Evolutionary conservation across 495 filamentous ascomycete species (phyloP), one percentile per base, ranked within the genome.

Genomic region (Trichocladium uniseriatum): DNA sequence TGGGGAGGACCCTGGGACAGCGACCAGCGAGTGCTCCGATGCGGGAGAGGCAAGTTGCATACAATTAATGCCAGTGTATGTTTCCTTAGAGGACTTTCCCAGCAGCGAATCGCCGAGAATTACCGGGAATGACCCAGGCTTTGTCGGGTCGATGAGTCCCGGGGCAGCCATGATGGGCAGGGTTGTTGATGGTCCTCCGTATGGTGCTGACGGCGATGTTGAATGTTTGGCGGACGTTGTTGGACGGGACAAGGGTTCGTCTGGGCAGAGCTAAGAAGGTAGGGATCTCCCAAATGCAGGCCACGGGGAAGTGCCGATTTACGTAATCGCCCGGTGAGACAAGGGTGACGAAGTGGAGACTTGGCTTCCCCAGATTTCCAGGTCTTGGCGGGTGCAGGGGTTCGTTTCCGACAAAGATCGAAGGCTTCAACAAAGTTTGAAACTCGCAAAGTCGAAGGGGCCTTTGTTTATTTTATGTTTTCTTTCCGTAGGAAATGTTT

Each of bases 41-140:
- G 10, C 27, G 10, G 36, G 28, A 13, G 15, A 18, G 39, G 27
- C 37, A 15, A 10, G 31, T 11, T 15, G 48, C 72, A 52, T 72
- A 78, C 76, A 78, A 57, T 71, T 63, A 8, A 79, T 58, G 43
- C 70, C 74, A 1, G 74, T 78, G 46, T 70, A 76, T 20, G 73
- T 53, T 43, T 78, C 75, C 48, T 76, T 76, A 6, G 72, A 58
- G 3, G 69, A 42, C 52, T 77, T 78, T 10, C 74, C 74, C 37
- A 76, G 62, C 31, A 79, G 55, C 3, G 69, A 72, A 58, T 78
- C 74, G 59, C 76, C 77, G 40, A 79, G 60, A 14, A 79, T 69
- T 31, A 79, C 67, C 34, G 74, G 76, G 51, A 77, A 78, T 55
- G 72, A 72, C 48, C 67, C 76, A 28, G 63, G 57, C 57, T 73